These are phyloP conservation scores for Quercus rubra DNA, from an alignment of 306 rosid genomes.

Conservation along the genomic window DNA sequence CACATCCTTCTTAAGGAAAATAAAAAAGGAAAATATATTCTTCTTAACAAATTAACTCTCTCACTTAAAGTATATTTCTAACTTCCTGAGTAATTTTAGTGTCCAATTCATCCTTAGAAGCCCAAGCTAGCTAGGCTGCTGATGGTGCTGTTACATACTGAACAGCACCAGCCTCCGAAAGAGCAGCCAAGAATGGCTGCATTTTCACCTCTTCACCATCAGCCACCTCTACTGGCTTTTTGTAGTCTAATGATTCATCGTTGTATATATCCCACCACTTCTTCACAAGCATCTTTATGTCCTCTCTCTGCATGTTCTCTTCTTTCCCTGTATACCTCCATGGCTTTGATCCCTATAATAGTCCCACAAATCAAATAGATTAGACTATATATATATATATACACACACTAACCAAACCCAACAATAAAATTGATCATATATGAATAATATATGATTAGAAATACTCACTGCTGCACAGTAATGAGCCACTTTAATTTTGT, in stretches of 20 bases:
- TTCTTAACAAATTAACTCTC: background rate
- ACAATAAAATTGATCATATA: background rate
- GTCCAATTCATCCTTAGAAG: background rate
- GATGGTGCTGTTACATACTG: constrained; percentile 61
- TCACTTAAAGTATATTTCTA: background rate
- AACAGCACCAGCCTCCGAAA: constrained; percentile 42
- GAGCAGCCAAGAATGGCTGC: constrained; percentile 48
- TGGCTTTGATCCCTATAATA: constrained; percentile 72
- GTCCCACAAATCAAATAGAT: background rate
- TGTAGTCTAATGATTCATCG: constrained; percentile 54
- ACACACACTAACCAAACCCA: background rate
- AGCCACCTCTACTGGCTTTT: background rate
- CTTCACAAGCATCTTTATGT: constrained; percentile 60
- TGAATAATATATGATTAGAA: background rate
- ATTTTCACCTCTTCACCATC: constrained; percentile 15
- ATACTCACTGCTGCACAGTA: constrained; percentile 67
- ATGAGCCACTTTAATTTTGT: constrained; percentile 61
- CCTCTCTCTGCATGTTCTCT: constrained; percentile 82
- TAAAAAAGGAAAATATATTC: background rate
- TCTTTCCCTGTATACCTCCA: constrained; percentile 83
- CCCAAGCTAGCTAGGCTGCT: constrained; percentile 43
- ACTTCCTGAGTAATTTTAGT: background rate
- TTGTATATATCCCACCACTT: constrained; percentile 76
- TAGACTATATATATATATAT: background rate
- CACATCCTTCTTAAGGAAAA: no score